These are phyloP conservation scores for Adansonia gregorii DNA, from an alignment of 441 rosid genomes.

Conservation along the genomic window DNA sequence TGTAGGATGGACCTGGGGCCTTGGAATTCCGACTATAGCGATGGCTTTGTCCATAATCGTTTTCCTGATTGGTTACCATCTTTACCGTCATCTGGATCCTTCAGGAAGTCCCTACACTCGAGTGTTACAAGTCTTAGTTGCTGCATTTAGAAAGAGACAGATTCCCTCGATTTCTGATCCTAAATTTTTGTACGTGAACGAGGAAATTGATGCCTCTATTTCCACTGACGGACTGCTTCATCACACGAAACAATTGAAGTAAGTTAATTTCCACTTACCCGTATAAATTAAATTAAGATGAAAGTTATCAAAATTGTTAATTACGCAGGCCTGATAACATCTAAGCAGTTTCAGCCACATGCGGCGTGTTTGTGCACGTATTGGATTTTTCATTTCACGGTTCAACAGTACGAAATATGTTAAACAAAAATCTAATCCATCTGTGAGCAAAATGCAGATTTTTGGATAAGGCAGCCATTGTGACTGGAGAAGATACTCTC, in stretches of 20 bases:
- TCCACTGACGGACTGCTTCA: constrained; percentile 55
- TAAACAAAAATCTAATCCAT: not conserved
- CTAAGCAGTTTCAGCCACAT: not conserved
- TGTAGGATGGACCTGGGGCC: constrained; percentile 79
- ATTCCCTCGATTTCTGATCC: constrained; percentile 43
- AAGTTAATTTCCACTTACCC: constrained; percentile 27
- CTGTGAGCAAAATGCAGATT: constrained; percentile 41
- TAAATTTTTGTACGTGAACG: constrained; percentile 45
- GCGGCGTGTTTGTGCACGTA: no score
- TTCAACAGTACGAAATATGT: no score
- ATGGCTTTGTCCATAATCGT: constrained; percentile 57
- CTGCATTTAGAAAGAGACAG: constrained; percentile 62
- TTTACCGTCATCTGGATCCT: constrained; percentile 62
- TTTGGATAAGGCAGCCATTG: constrained; percentile 64
- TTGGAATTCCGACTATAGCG: constrained; percentile 62
- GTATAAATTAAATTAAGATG: no score
- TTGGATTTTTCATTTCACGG: no score
- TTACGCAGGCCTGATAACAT: not conserved
- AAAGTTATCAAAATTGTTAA: not conserved
- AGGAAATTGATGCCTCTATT: constrained; percentile 58
- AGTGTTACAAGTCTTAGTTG: constrained; percentile 52
- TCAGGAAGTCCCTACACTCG: constrained; percentile 71
- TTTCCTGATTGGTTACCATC: constrained; percentile 54
- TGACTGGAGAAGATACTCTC: constrained; percentile 43
- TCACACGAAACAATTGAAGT: constrained; percentile 56